Evolutionary conservation across 2,329 filamentous ascomycete genomes (phyloP), one percentile per base, ranked within the genome.

Genomic region (Trichoderma arundinaceum): DNA sequence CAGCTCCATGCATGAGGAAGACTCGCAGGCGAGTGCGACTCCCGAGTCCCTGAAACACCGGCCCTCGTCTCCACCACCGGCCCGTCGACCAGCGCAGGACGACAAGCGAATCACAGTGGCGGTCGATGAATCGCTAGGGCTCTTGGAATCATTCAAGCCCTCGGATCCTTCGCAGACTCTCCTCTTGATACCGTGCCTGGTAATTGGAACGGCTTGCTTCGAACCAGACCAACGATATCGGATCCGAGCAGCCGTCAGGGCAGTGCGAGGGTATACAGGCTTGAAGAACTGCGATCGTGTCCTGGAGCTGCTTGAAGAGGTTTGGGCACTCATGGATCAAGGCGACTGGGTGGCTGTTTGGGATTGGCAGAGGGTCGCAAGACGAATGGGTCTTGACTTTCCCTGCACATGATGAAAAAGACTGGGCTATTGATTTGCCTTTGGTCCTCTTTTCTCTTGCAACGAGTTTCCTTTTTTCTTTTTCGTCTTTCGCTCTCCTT

Each of bases 291-390:
- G 84, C 33, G 83, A 88, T 68, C 79, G 82, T 12, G 83, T 84
- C 3, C 68, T 77, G 15, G 78, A 85, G 66, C 74, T 89, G 1
- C 79, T 89, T 12, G 83, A 87, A 69, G 82, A 84, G 69, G 78
- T 89, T 3, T 89, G 87, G 87, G 75, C 78, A 22, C 78, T 85
- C 22, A 88, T 89, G 85, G 84, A 83, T 32, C 73, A 75, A 9
- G 84, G 82, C 19, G 84, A 88, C 57, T 88, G 85, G 83, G 70
- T 79, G 32, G 79, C 80, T 17, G 85, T 84, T 7, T 90, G 87
- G 87, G 87, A 90, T 73, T 89, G 86, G 86, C 86, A 88, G 68
- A 77, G 78, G 3, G 80, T 88, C 33, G 86, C 86, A 1, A 76
- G 79, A 61, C 72, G 77, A 7, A 81, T 87, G 75, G 80, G 78